These are phyloP conservation scores for Cercophora scortea DNA, from an alignment of 495 filamentous ascomycete species.

Conservation along the genomic window DNA sequence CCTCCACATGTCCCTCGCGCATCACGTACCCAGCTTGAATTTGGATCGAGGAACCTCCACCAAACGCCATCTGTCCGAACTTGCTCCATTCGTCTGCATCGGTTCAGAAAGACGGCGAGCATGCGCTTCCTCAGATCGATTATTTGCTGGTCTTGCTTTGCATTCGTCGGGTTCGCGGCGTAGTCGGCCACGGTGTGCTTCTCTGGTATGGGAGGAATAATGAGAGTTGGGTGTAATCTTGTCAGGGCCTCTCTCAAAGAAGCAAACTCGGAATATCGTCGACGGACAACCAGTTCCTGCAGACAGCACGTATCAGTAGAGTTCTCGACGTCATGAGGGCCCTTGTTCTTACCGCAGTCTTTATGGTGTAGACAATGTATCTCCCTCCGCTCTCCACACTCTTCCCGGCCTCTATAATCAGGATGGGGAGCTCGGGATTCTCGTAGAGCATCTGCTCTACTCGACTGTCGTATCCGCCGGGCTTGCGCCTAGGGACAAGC, in stretches of 20 bases:
- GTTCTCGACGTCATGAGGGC: not conserved
- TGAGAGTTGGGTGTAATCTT: slow-evolving; percentile 83
- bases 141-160: slow-evolving; percentile 92
- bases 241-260: slow-evolving; percentile 82
- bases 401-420: slow-evolving; percentile 92
- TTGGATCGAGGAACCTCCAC: slow-evolving; percentile 96
- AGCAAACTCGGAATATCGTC: slow-evolving; percentile 96
- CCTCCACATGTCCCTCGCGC: not conserved
- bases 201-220: slow-evolving; percentile 95
- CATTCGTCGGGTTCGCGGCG: slow-evolving; percentile 92
- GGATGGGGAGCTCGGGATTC: slow-evolving; percentile 77
- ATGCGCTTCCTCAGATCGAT: slow-evolving; percentile 95
- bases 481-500: slow-evolving; percentile 55
- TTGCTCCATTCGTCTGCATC: slow-evolving; percentile 87
- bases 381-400: slow-evolving; percentile 80
- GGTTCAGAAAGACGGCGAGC: slow-evolving; percentile 88
- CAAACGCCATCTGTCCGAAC: slow-evolving; percentile 90
- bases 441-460: slow-evolving; percentile 96
- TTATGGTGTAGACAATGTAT: slow-evolving; percentile 94
- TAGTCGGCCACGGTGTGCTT: slow-evolving; percentile 99
- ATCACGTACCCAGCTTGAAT: slow-evolving; percentile 89
- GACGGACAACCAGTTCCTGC: slow-evolving; percentile 88
- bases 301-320: not conserved
- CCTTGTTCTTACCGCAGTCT: slow-evolving; percentile 66
- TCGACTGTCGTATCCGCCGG: slow-evolving; percentile 83